These are phyloP conservation scores for Candida michaelii DNA, from an alignment of 805 yeast species.

Conservation along the genomic window DNA sequence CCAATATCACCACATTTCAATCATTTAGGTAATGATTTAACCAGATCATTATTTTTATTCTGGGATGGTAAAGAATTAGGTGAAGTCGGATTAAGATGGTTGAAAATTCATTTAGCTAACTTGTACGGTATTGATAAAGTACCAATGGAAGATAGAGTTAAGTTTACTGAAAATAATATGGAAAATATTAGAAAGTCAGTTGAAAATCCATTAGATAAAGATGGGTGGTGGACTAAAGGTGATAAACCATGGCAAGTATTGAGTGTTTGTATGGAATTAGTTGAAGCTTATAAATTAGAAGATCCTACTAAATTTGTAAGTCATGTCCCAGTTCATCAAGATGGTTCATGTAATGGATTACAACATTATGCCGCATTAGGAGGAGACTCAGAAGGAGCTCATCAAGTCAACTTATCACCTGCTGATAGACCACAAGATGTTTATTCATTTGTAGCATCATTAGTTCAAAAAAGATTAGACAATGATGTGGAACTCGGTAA, in stretches of 20 bases:
- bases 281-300: conserved; percentile 56
- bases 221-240: conserved; percentile 68
- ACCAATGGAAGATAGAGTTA: conserved; percentile 60
- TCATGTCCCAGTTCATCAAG: conserved; percentile 80
- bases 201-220: conserved; percentile 55
- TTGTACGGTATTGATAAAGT: conserved; percentile 74
- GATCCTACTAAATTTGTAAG: conserved; percentile 68
- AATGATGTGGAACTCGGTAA: conserved; percentile 54
- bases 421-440: conserved; percentile 76
- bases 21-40: conserved; percentile 77
- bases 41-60: conserved; percentile 67
- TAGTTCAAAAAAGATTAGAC: conserved; percentile 57
- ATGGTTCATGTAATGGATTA: conserved; percentile 84
- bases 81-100: conserved; percentile 63
- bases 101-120: conserved; percentile 73
- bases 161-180: conserved; percentile 57
- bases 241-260: conserved; percentile 86
- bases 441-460: conserved; percentile 64
- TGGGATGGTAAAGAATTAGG: conserved; percentile 79
- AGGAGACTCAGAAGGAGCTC: conserved; percentile 82
- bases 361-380: conserved; percentile 88
- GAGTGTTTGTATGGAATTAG: conserved; percentile 66
- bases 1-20: conserved; percentile 80
- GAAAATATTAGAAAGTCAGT: conserved; percentile 59
- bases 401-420: conserved; percentile 73